phyloP scores from a whole-genome alignment of 441 rosid species.

The Manihot esculenta region DNA sequence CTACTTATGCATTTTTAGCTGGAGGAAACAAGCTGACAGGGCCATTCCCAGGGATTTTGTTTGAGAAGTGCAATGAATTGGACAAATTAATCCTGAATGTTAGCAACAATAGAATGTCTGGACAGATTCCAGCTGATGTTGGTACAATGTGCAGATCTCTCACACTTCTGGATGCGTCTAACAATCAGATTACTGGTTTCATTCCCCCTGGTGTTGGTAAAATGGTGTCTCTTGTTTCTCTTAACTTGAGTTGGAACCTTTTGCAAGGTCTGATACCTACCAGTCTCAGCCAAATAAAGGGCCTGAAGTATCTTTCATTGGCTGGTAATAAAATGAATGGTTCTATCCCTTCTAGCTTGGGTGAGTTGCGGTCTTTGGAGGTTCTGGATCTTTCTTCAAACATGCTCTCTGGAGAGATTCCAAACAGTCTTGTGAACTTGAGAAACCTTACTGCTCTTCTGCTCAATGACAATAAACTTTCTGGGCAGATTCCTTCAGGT shows the following conservation, averaged over 20 bases:
- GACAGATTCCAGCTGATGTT: constrained; percentile 43
- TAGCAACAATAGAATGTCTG: constrained; percentile 51
- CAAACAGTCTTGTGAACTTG: constrained; percentile 43
- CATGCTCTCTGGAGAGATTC: constrained; percentile 54
- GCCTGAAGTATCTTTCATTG: constrained; percentile 48
- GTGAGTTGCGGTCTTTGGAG: constrained; percentile 38
- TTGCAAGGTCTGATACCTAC: constrained; percentile 52
- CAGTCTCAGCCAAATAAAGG: constrained; percentile 35
- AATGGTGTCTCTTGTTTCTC: constrained; percentile 39
- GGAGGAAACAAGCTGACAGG: constrained; percentile 54
- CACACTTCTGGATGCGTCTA: constrained; percentile 48
- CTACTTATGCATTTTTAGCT: constrained; percentile 45
- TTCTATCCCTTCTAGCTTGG: constrained; percentile 47
- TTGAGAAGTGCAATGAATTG: constrained; percentile 45
- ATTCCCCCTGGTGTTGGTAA: constrained; percentile 46
- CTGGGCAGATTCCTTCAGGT: constrained; percentile 55
- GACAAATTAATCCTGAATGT: constrained; percentile 45
- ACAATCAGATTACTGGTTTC: constrained; percentile 47
- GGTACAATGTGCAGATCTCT: constrained; percentile 47
- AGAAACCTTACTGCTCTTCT: constrained; percentile 49
- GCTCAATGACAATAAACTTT: constrained; percentile 55
- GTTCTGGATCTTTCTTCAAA: constrained; percentile 57
- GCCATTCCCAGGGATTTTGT: constrained; percentile 43
- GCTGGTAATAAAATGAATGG: constrained; percentile 52
- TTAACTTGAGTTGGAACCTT: constrained; percentile 52